A percentile compares a stretch with the other conserved stretches of the same genome.
Evolutionary conservation across 2,329 filamentous ascomycete genomes (phyloP).

Genomic region (Fusarium bactridioides): DNA sequence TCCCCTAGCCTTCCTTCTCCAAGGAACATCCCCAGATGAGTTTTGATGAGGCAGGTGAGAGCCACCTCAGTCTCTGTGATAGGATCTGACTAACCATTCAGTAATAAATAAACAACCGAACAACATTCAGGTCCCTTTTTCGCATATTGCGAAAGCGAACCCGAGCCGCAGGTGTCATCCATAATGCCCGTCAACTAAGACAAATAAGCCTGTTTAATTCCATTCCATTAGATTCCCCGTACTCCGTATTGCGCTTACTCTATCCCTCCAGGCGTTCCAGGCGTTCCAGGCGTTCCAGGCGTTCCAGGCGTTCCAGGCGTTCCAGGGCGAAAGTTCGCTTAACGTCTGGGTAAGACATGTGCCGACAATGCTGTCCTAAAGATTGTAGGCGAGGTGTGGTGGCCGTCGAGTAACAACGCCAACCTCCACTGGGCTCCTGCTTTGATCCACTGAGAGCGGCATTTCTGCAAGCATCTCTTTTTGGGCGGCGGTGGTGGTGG

Average conservation of each 20-base stretch:
- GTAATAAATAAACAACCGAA: neutral
- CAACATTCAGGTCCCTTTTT: neutral
- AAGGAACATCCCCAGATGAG: slow-evolving; percentile 1
- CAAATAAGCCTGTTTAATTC: neutral
- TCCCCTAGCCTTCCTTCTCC: neutral
- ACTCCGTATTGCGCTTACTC: slow-evolving; percentile 1
- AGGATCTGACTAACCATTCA: neutral
- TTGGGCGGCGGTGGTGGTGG: neutral
- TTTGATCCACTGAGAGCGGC: slow-evolving; percentile 12
- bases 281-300: slow-evolving; percentile 28
- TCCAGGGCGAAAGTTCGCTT: slow-evolving; percentile 30
- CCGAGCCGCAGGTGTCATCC: neutral
- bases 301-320: slow-evolving; percentile 22
- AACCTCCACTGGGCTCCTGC: neutral
- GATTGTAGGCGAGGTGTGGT: slow-evolving; percentile 9
- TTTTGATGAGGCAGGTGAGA: neutral
- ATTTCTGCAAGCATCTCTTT: slow-evolving; percentile 31
- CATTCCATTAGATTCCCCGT: neutral
- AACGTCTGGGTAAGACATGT: slow-evolving; percentile 21
- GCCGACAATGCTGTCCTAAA: slow-evolving; percentile 11
- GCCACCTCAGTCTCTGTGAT: neutral
- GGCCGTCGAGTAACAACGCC: neutral
- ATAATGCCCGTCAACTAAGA: neutral
- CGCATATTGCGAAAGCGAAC: slow-evolving; percentile 1
- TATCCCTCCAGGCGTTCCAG: slow-evolving; percentile 15